phyloP scores from a whole-genome alignment of 1,284 basidiomycete species.

The Cystobasidium sp. region DNA sequence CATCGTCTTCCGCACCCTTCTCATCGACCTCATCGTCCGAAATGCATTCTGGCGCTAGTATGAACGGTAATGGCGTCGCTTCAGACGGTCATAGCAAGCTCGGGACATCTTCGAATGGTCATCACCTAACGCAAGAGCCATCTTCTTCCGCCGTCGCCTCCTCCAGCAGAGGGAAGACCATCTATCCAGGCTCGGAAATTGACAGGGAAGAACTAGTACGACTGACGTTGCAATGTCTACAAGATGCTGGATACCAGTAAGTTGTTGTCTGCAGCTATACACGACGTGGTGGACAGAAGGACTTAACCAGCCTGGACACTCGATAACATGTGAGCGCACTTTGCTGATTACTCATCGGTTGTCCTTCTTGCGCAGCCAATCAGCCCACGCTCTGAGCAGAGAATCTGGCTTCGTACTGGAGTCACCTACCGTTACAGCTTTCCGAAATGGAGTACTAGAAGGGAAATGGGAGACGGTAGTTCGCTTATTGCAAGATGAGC shows the following conservation, averaged over 20 bases:
- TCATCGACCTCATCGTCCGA: neutral
- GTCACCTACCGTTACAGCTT: slow-evolving; percentile 74
- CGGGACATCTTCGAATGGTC: neutral
- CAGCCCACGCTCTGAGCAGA: slow-evolving; percentile 81
- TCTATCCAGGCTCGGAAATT: slow-evolving; percentile 59
- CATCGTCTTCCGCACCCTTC: neutral
- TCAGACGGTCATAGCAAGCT: neutral
- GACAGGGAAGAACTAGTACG: slow-evolving; percentile 90
- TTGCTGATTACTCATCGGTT: neutral
- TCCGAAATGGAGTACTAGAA: slow-evolving; percentile 78
- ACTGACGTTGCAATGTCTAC: slow-evolving; percentile 83
- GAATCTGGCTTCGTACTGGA: slow-evolving; percentile 93
- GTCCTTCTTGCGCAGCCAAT: slow-evolving; percentile 65
- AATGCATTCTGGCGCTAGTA: neutral
- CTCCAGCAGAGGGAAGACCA: slow-evolving; percentile 55
- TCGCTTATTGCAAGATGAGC: slow-evolving; percentile 64
- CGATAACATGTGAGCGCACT: neutral
- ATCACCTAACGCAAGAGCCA: neutral
- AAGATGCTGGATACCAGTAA: slow-evolving; percentile 90
- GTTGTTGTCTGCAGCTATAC: slow-evolving; percentile 57
- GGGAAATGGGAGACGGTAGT: slow-evolving; percentile 86
- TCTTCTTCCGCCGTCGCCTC: neutral
- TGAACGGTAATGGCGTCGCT: neutral
- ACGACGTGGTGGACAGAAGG: too few species aligned
- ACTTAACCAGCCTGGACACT: neutral